Base-by-base conservation (phyloP, 768 basidiomycete genomes). In the Lactarius sanguifluus region DNA sequence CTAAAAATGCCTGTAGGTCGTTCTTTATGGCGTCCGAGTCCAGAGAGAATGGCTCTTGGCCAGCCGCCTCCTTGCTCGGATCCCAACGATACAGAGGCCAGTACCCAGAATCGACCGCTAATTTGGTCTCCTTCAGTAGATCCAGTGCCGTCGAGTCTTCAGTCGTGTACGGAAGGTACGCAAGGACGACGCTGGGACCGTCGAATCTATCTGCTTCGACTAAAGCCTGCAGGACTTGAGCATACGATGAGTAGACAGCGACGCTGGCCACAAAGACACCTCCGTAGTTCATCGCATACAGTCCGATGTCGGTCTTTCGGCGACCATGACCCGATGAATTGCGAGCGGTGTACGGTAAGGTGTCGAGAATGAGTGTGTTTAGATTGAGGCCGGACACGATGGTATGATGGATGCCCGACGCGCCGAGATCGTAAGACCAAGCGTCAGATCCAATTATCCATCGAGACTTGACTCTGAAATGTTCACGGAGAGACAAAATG, bases 11-110 rank as follows among this genome's bases (percentile, higher is more conserved):
- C 75, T 89, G 86, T 25, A 99, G 81, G 72, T 97, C 96, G 67
- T 92, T 89, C 83, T 98, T 98, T 78, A 99, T 85, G 36, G 89
- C 82, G 71, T 96, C 93, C 4, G 93, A 95, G 78, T 98, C 97
- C 65, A 99, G 87, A 15, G 85, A 83, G 81, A 99, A 99, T 18
- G 92, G 90, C 69, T 96, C 94, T 73, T 87, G 82, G 50, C 90
- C 90, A 54, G 77, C 77, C 30, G 77, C 78, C 72, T 95, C 92
- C 76, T 91, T 90, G 72, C 84, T 83, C 0, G 97, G 97, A 76
- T 99, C 89, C 96, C 96, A 99, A 64, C 97, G 86, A 82, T 98
- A 99, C 61, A 98, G 81, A 0, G 96, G 96, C 97, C 97, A 98
- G 78, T 96, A 96, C 3, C 96, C 96, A 12, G 91, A 85, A 72